Evolutionary conservation across 1,284 basidiomycete genomes (phyloP).

Genomic region (Amylostereum chailletii): DNA sequence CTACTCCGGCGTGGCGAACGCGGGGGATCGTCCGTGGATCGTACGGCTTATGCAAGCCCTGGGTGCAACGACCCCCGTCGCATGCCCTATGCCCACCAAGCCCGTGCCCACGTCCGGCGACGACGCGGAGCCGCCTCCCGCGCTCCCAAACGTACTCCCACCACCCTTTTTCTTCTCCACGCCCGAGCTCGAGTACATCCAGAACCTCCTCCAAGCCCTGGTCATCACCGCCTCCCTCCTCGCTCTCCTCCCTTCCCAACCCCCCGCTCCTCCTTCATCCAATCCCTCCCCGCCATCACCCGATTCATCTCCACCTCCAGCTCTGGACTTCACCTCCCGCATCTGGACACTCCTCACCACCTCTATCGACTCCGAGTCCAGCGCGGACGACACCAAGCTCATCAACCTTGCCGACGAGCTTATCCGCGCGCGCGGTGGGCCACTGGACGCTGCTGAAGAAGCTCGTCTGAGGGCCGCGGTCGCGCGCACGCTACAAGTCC

Average conservation of each 20-base stretch:
- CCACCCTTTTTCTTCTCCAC: slow-evolving; percentile 52
- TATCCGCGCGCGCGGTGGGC: slow-evolving; percentile 27
- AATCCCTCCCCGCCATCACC: slow-evolving; percentile 44
- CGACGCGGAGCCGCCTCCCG: slow-evolving; percentile 8
- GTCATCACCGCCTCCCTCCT: slow-evolving; percentile 55
- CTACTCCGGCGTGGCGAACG: slow-evolving; percentile 11
- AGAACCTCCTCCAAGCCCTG: slow-evolving; percentile 66
- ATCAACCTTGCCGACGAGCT: slow-evolving; percentile 66
- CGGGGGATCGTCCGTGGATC: slow-evolving; percentile 29
- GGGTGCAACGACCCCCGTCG: slow-evolving; percentile 33
- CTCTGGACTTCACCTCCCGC: slow-evolving; percentile 38
- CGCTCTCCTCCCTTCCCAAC: slow-evolving; percentile 35
- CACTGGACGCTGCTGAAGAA: slow-evolving; percentile 34
- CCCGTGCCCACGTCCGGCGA: slow-evolving; percentile 9
- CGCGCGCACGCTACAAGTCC: slow-evolving; percentile 46
- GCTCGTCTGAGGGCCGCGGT: slow-evolving; percentile 44
- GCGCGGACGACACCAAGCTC: slow-evolving; percentile 38
- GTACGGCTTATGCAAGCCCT: slow-evolving; percentile 38
- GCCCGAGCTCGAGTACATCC: slow-evolving; percentile 44
- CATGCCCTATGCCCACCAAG: slow-evolving; percentile 30
- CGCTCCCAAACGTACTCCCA: slow-evolving; percentile 36
- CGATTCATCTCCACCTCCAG: slow-evolving; percentile 25
- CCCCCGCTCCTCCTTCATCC: slow-evolving; percentile 2
- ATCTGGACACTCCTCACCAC: slow-evolving; percentile 55
- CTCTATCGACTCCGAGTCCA: slow-evolving; percentile 41